Evolutionary conservation across 805 yeast genomes (phyloP), one percentile per base, ranked within the genome.

Genomic region (Danielozyma ontarioensis): DNA sequence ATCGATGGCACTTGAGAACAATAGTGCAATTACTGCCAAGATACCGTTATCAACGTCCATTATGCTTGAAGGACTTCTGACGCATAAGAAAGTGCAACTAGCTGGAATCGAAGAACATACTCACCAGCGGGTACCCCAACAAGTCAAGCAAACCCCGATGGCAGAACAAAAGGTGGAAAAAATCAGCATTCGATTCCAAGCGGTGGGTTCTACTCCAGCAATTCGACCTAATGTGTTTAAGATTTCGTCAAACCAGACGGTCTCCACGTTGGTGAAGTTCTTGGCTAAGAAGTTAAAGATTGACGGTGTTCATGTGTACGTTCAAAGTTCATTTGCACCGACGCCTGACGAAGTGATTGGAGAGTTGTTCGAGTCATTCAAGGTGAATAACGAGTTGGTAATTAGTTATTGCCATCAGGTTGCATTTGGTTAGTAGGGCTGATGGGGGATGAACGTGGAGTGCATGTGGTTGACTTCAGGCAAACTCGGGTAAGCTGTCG

Each of bases 121-220:
- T n/a, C n/a, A n/a, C n/a, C n/a, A n/a, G n/a, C n/a, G n/a, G n/a
- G n/a, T n/a, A n/a, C n/a, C n/a, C n/a, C n/a, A n/a, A n/a, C n/a
- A n/a, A n/a, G n/a, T n/a, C 8, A 6, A 19, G 22, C 22, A 10
- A 10, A 10, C 22, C 8, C 22, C 22, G 10, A 6, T 6, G 6
- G 22, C 22, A 6, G 8, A 19, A 19, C 22, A 6, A 6, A 19
- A 19, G 22, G 30, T 25, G 3, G 39, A 27, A 5, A 71, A 68
- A 43, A 55, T 77, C 12, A 65, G 73, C 1, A 57, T 78, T 6
- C 53, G 84, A 23, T 74, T 80, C 45, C 74, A 70, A 39, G 71
- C 85, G 2, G 73, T 80, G 22, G 85, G 85, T 0, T 70, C 82
- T 0, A 64, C 77, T 0, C 70, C 72, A 1, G 57, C 61, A 3